These are phyloP conservation scores for Hibiscus mutabilis DNA, from an alignment of 345 rosid species.

Conservation along the genomic window DNA sequence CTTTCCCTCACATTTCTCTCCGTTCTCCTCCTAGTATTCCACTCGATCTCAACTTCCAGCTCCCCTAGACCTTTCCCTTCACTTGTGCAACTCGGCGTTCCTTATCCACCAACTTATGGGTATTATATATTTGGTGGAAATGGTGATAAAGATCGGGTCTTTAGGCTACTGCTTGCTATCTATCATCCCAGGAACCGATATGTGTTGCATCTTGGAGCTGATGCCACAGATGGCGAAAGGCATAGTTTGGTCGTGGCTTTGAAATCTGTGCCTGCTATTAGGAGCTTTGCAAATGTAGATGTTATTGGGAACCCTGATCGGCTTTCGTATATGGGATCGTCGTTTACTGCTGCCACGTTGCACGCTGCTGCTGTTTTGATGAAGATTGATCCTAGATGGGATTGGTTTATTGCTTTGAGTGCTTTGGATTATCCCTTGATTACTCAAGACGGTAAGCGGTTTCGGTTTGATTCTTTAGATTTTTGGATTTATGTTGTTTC, in stretches of 20 bases:
- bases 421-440: slow-evolving; percentile 88
- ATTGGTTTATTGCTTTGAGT: slow-evolving; percentile 81
- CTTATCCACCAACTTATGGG: slow-evolving; percentile 83
- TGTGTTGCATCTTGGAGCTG: slow-evolving; percentile 72
- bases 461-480: neutral
- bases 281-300: slow-evolving; percentile 78
- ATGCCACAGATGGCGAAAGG: slow-evolving; percentile 72
- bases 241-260: slow-evolving; percentile 43
- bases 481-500: neutral
- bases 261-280: slow-evolving; percentile 62
- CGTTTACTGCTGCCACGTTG: slow-evolving; percentile 56
- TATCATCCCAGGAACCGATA: slow-evolving; percentile 96
- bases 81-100: slow-evolving; percentile 59
- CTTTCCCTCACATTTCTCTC: slow-evolving; percentile 71
- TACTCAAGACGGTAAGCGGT: slow-evolving; percentile 81
- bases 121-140: slow-evolving; percentile 78
- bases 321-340: slow-evolving; percentile 65
- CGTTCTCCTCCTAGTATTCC: slow-evolving; percentile 56
- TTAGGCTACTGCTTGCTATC: slow-evolving; percentile 72
- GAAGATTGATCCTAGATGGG: slow-evolving; percentile 73
- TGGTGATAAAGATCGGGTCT: slow-evolving; percentile 68
- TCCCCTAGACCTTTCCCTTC: slow-evolving; percentile 69
- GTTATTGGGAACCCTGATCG: slow-evolving; percentile 75
- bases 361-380: slow-evolving; percentile 75
- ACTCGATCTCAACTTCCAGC: slow-evolving; percentile 69